phyloP scores from a whole-genome alignment of 768 basidiomycete genomes.

The Lactarius quietus region DNA sequence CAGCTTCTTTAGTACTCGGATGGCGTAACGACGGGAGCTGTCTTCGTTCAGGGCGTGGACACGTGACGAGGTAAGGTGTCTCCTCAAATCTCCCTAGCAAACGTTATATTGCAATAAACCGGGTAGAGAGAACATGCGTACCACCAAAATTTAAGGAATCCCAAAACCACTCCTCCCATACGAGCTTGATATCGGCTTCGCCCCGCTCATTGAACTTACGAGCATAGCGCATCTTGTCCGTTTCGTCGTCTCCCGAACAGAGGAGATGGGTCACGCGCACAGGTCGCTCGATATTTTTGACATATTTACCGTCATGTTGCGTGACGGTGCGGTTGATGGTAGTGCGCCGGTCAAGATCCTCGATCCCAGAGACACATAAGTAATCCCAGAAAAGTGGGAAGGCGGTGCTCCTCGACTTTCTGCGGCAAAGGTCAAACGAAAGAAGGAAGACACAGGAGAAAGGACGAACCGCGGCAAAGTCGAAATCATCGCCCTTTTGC shows the following conservation, averaged over 20 bases:
- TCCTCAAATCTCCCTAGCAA: slow-evolving; percentile 24
- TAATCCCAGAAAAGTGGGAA: slow-evolving; percentile 66
- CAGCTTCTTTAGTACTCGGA: background rate
- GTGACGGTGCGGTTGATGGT: slow-evolving; percentile 62
- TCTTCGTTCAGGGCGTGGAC: slow-evolving; percentile 24
- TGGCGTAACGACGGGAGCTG: background rate
- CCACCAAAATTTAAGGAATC: slow-evolving; percentile 80
- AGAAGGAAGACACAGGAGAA: slow-evolving; percentile 1
- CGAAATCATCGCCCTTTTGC: slow-evolving; percentile 78
- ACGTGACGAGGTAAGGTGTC: slow-evolving; percentile 19
- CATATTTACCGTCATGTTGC: slow-evolving; percentile 60
- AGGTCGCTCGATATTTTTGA: slow-evolving; percentile 73
- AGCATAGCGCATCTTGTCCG: slow-evolving; percentile 77
- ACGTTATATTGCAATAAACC: background rate
- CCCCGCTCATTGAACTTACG: slow-evolving; percentile 65
- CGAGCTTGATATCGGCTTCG: slow-evolving; percentile 70
- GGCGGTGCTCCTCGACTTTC: slow-evolving; percentile 57
- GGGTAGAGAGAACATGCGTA: slow-evolving; percentile 26
- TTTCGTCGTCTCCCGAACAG: slow-evolving; percentile 60
- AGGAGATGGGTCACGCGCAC: slow-evolving; percentile 83
- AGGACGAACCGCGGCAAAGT: slow-evolving; percentile 50
- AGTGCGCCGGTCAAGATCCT: slow-evolving; percentile 54
- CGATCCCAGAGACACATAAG: slow-evolving; percentile 75
- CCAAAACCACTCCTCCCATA: slow-evolving; percentile 99
- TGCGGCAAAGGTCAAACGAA: slow-evolving; percentile 33